phyloP scores from a whole-genome alignment of 805 yeast genomes.

The Nakazawaea ishiwadae region DNA sequence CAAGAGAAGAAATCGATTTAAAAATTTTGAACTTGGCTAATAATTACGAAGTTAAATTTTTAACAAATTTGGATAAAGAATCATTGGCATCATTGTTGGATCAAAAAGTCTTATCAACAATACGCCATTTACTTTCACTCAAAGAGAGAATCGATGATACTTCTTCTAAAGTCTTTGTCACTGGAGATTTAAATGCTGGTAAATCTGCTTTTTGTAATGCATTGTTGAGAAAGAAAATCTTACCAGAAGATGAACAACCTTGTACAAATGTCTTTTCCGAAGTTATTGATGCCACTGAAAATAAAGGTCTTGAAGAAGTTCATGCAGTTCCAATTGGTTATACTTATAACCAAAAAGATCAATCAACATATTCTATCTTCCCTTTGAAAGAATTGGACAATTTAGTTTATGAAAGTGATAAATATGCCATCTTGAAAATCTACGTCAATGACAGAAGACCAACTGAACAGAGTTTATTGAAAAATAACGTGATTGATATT shows the following conservation, averaged over 20 bases:
- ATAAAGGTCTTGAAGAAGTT: constrained; percentile 77
- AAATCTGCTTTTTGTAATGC: constrained; percentile 96
- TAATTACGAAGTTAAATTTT: constrained; percentile 41
- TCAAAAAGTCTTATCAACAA: constrained; percentile 59
- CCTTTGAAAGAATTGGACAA: constrained; percentile 54
- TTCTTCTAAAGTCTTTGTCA: constrained; percentile 87
- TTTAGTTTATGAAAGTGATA: constrained; percentile 70
- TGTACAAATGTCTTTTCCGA: constrained; percentile 96
- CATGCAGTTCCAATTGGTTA: constrained; percentile 75
- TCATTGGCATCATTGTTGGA: constrained; percentile 68
- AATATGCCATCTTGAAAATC: constrained; percentile 68
- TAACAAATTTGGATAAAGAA: constrained; percentile 57
- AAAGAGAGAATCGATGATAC: constrained; percentile 87
- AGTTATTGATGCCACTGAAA: constrained; percentile 78
- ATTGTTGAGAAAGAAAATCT: constrained; percentile 62
- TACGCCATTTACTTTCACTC: constrained; percentile 64
- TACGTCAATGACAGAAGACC: constrained; percentile 77
- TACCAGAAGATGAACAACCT: constrained; percentile 98
- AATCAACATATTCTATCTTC: constrained; percentile 57
- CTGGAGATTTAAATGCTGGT: constrained; percentile 97
- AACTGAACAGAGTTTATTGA: constrained; percentile 62
- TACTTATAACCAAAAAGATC: constrained; percentile 50
- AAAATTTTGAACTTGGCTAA: constrained; percentile 57
- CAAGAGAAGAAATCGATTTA: too few species aligned
- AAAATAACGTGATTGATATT: constrained; percentile 90